Base-by-base conservation (phyloP, 495 filamentous ascomycete species). In the Lasiosphaeria ovina region DNA sequence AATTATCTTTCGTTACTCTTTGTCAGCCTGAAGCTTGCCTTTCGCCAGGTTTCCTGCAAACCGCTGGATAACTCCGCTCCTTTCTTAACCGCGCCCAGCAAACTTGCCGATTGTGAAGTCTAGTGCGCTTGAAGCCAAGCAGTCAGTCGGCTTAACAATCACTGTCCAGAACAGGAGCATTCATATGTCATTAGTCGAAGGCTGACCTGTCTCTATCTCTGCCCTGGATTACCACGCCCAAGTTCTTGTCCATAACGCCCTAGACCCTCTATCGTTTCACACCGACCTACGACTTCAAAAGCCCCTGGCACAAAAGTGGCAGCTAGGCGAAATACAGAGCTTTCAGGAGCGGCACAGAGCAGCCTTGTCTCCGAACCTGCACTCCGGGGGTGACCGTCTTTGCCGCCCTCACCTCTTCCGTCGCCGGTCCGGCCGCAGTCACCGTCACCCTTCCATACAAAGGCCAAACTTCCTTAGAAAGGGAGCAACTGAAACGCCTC, bases 221-320 rank as follows among this genome's bases (percentile, higher is more conserved):
- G 17, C 17, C 54, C 24, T n/a, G 24, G 40, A 16, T 10, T 36
- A 47, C 42, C 40, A 32, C 16, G 16, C 33, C 40, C 5, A 16
- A n/a, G 38, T 59, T 16, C 40, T 5, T 12, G 55, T 55, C 17
- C 31, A 57, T 14, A 47, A n/a, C 44, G 44, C 44, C 44, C 44
- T 47, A 5, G 44, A 5, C 11, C 44, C 44, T 47, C 24, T 24
- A 24, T 24, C 24, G 24, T 24, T 24, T 24, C 24, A 24, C 24
- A 24, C 24, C 24, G 24, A 24, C 24, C 24, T 24, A 24, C 24
- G 24, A 24, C 2, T 24, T 24, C 24, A 0, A 24, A 24, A 24
- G 24, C 24, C 24, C 24, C 24, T 24, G 2, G 24, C 24, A 24
- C 24, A 24, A 24, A 24, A 2, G 0, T 24, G 24, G 24, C 24